These are phyloP conservation scores for Leptodermis oblonga DNA, from an alignment of 257 asterid species.

Conservation along the genomic window DNA sequence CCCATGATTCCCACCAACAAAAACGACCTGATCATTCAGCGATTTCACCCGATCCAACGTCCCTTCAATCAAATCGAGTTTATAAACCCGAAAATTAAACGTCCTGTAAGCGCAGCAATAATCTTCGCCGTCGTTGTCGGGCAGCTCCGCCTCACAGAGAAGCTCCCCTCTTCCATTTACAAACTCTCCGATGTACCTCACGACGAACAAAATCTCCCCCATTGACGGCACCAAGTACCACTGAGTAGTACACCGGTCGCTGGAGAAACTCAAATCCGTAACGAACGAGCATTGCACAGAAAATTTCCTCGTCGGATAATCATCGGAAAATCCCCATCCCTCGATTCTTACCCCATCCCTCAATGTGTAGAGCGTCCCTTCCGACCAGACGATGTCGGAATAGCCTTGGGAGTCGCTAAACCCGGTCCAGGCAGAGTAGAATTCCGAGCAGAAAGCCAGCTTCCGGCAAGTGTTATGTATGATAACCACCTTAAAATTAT, in stretches of 20 bases:
- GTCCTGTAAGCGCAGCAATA: conserved; percentile 31
- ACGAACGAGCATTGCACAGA: not conserved
- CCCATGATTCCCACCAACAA: conserved; percentile 39
- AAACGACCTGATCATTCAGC: conserved; percentile 20
- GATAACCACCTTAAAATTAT: conserved; percentile 1
- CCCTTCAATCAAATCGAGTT: not conserved
- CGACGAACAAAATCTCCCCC: conserved; percentile 12
- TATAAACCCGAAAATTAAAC: conserved; percentile 23
- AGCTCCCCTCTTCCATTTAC: conserved; percentile 26
- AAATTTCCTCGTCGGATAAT: not conserved
- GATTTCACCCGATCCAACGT: conserved; percentile 20
- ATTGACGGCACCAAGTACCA: conserved; percentile 26
- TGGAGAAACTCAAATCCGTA: not conserved
- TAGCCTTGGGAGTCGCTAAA: not conserved
- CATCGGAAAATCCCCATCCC: not conserved
- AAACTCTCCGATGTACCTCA: conserved; percentile 33
- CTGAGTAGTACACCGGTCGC: not conserved
- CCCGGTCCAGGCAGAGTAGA: not conserved
- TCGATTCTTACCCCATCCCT: not conserved
- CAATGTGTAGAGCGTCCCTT: not conserved
- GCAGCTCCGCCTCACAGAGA: conserved; percentile 29
- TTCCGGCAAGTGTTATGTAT: not conserved
- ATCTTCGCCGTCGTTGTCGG: not conserved
- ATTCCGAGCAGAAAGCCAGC: not conserved
- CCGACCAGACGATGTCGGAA: not conserved